phyloP scores from a whole-genome alignment of 2,329 filamentous ascomycete genomes.

The Domatiomyces catenatus region DNA sequence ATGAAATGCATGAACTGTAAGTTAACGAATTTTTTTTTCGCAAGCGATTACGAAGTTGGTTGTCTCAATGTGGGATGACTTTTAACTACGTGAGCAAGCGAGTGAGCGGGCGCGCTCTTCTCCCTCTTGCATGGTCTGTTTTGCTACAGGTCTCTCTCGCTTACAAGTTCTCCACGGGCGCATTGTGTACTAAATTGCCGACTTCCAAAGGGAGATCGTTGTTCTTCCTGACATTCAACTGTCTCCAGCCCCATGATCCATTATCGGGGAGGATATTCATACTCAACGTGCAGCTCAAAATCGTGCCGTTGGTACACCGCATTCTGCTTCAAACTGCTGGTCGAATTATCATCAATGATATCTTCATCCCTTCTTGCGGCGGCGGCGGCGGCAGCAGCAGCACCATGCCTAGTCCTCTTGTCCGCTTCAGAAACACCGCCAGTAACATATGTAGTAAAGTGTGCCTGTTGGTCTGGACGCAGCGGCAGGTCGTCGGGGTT shows the following conservation, averaged over 20 bases:
- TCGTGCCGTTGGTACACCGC: conserved; percentile 1
- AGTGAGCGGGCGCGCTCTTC: too few species aligned
- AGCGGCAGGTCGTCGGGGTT: neutral
- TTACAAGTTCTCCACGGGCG: too few species aligned
- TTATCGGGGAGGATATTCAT: neutral
- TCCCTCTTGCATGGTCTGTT: too few species aligned
- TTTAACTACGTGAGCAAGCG: too few species aligned
- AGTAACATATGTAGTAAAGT: conserved; percentile 1
- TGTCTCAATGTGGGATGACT: too few species aligned
- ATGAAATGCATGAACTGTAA: too few species aligned
- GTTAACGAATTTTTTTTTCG: too few species aligned
- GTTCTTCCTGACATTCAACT: neutral
- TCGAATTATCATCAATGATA: conserved; percentile 1
- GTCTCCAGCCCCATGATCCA: neutral
- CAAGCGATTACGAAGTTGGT: too few species aligned
- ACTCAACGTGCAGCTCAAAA: conserved; percentile 2
- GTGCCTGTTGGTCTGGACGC: neutral
- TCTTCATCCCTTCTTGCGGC: conserved; percentile 1
- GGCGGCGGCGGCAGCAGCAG: too few species aligned
- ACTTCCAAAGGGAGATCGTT: neutral
- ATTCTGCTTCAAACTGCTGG: conserved; percentile 2
- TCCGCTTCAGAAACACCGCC: neutral
- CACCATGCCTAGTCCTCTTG: neutral
- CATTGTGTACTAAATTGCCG: neutral
- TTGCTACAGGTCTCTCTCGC: too few species aligned